Evolutionary conservation across 2,329 filamentous ascomycete species (phyloP).

Genomic region (Sporothrix phasma): DNA sequence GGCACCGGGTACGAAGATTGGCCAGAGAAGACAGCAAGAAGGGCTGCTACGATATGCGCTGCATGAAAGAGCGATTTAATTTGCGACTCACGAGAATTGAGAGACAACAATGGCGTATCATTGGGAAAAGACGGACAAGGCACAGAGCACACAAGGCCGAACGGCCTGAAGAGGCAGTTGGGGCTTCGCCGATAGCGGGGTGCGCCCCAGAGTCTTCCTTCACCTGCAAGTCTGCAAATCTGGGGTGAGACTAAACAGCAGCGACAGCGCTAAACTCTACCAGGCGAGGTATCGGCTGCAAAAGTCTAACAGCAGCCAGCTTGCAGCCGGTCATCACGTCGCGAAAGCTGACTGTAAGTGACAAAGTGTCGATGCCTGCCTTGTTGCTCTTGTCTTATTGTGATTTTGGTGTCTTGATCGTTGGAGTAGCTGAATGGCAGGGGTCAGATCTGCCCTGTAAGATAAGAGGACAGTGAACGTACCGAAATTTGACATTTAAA

Average conservation of each 20-base stretch:
- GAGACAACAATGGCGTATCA: not conserved
- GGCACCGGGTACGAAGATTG: not conserved
- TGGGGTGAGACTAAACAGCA: not conserved
- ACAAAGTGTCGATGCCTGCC: no score
- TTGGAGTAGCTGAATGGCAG: no score
- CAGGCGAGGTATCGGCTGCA: not conserved
- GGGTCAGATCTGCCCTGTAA: no score
- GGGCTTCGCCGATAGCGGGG: constrained; percentile 7
- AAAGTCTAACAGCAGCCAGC: not conserved
- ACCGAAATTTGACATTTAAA: no score
- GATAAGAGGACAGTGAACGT: no score
- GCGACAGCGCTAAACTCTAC: not conserved
- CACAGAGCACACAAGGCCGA: not conserved
- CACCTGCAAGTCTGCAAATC: not conserved
- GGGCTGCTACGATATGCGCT: no score
- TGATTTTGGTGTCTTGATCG: no score
- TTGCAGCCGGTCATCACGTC: not conserved
- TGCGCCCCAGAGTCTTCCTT: not conserved
- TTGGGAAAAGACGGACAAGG: not conserved
- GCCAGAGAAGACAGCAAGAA: not conserved
- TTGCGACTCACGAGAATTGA: no score
- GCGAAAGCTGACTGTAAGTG: not conserved
- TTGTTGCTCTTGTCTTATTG: no score
- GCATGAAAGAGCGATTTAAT: no score
- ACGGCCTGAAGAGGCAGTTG: not conserved